Percentiles rank a stretch among this genome's conserved stretches.
Evolutionary conservation across 768 basidiomycete species (phyloP).

Genomic region (Pulveroboletus sp.): DNA sequence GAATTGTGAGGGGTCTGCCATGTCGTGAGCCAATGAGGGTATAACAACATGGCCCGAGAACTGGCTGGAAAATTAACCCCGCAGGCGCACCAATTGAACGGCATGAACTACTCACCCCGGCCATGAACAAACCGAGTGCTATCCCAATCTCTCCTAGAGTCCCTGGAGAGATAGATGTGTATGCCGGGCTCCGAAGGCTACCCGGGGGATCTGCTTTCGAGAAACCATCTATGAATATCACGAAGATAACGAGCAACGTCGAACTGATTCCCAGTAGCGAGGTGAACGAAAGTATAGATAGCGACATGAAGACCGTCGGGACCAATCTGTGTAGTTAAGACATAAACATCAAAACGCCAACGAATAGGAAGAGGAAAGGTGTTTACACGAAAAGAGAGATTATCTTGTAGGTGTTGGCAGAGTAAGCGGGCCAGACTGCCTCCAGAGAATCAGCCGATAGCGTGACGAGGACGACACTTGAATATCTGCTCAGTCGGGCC

Average conservation of each 20-base stretch:
- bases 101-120: constrained; percentile 53
- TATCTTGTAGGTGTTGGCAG: constrained; percentile 69
- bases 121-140: constrained; percentile 88
- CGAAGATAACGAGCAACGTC: constrained; percentile 64
- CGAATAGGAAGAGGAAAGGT: not conserved
- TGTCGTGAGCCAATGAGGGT: constrained; percentile 85
- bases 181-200: constrained; percentile 70
- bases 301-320: constrained; percentile 81
- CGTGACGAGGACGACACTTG: constrained; percentile 81
- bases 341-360: not conserved
- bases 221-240: constrained; percentile 80
- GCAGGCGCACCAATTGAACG: not conserved
- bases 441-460: constrained; percentile 85
- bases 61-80: constrained; percentile 29
- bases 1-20: constrained; percentile 78
- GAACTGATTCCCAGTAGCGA: constrained; percentile 84
- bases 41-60: constrained; percentile 93
- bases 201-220: constrained; percentile 70
- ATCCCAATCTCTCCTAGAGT: constrained; percentile 61
- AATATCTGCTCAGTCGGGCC: not conserved
- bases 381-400: constrained; percentile 67
- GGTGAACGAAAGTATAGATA: constrained; percentile 82
- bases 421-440: constrained; percentile 61
- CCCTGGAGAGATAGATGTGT: constrained; percentile 56
- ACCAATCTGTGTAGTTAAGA: constrained; percentile 50